Evolutionary conservation across 2,329 filamentous ascomycete species (phyloP), one percentile per base, ranked within the genome.

Genomic region (Neofusicoccum laricinum): DNA sequence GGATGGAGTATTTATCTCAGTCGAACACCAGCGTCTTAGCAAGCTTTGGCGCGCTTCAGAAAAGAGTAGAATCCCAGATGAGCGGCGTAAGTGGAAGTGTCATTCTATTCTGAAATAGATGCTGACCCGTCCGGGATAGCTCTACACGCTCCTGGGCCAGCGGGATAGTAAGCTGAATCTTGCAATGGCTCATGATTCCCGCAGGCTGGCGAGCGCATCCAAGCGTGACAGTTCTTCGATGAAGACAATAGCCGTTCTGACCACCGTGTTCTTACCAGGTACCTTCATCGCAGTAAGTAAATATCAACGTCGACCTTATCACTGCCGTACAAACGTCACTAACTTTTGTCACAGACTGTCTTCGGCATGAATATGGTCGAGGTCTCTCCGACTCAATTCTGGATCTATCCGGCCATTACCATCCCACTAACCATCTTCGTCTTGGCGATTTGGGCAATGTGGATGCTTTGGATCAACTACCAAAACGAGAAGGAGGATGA

Each of bases 171-270:
- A 41, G n/a, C 19, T 55, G 17, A 55, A 55, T 14, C 34, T 55
- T 30, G 36, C n/a, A 4, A 41, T 55, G 34, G 51, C 51, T 3
- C 5, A n/a, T 15, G 34, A 55, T 30, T 55, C 51, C 17, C 34
- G 34, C 2, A 17, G 51, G 19, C 17, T 55, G 51, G 36, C 51
- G 1, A 55, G 19, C 14, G 51, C 51, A 41, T 55, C 51, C 4
- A 48, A 57, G 19, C 43, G 61, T 15, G 65, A 66, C 40, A 64
- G 61, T 19, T 40, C 65, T 17, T 59, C 46, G 7, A 66, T 66
- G 65, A 66, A 66, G 40, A 55, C 65, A 4, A 64, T 66, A 11
- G 65, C 65, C 17, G 65, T 65, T 14, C 11, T 66, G 36, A 66
- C 65, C 12, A 59, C 59, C n/a, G 12, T 55, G 1, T 66, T 66